These are phyloP conservation scores for Pyrus pyrifolia DNA, from an alignment of 306 rosid species.

Conservation along the genomic window DNA sequence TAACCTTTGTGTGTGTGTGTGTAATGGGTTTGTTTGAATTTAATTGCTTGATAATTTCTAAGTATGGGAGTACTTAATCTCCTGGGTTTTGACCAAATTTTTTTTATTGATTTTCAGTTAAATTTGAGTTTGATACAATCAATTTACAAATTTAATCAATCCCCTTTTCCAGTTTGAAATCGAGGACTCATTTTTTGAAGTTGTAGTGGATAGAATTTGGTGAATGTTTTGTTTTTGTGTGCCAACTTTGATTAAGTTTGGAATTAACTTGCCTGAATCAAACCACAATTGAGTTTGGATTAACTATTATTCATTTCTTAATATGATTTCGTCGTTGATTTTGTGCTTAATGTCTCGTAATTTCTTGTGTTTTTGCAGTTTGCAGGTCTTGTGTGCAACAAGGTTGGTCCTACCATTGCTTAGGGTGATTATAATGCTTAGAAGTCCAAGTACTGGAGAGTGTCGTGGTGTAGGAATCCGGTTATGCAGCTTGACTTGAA, in stretches of 20 bases:
- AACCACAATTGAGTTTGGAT: background rate
- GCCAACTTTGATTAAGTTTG: background rate
- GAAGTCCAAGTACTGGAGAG: slow-evolving; percentile 39
- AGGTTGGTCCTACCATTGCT: slow-evolving; percentile 23
- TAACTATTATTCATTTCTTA: background rate
- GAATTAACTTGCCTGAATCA: background rate
- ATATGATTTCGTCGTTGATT: background rate
- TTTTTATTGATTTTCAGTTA: background rate
- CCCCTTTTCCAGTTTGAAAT: background rate
- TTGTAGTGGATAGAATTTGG: background rate
- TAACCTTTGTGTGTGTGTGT: background rate
- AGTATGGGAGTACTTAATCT: background rate
- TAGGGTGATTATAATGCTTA: slow-evolving; percentile 53
- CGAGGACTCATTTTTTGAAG: background rate
- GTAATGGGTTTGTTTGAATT: background rate
- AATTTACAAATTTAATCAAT: background rate
- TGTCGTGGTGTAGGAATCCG: slow-evolving; percentile 40
- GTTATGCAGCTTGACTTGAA: slow-evolving; percentile 33
- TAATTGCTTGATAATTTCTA: background rate
- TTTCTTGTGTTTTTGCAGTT: slow-evolving; percentile 12
- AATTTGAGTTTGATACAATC: background rate
- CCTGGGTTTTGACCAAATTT: background rate
- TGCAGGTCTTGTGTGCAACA: slow-evolving; percentile 18
- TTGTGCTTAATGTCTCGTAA: background rate
- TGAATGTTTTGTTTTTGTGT: background rate